Percentiles rank a stretch among this genome's conserved stretches.
phyloP scores from a whole-genome alignment of 208 protist genomes.

The Plasmodiophora brassicae region DNA sequence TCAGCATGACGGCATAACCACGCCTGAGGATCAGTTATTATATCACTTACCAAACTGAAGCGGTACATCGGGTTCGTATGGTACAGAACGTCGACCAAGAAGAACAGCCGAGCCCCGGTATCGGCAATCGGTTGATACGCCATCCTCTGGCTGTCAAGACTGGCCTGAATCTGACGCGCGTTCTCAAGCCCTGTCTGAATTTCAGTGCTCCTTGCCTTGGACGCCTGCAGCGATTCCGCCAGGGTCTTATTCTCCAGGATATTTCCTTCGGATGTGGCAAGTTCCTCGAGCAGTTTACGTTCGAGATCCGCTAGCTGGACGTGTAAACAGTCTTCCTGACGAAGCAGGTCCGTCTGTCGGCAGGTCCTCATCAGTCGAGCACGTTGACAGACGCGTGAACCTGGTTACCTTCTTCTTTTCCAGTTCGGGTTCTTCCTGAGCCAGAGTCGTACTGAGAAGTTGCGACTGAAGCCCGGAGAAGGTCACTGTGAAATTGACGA shows the following conservation, averaged over 20 bases:
- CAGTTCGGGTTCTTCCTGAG: slow-evolving; percentile 91
- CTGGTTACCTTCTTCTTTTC: slow-evolving; percentile 89
- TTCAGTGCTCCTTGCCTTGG: slow-evolving; percentile 82
- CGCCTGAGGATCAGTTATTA: too few species aligned
- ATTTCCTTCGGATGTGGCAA: slow-evolving; percentile 83
- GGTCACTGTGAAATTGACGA: slow-evolving; percentile 93
- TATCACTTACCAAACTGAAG: slow-evolving; percentile 75
- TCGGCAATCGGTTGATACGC: slow-evolving; percentile 85
- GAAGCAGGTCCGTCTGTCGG: slow-evolving; percentile 74
- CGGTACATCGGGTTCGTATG: slow-evolving; percentile 93
- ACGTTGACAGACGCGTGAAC: too few species aligned
- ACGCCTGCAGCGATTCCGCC: slow-evolving; percentile 70
- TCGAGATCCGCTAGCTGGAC: slow-evolving; percentile 82
- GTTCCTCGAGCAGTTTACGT: slow-evolving; percentile 77
- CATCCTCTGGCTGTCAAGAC: slow-evolving; percentile 84
- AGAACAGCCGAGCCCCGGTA: slow-evolving; percentile 79
- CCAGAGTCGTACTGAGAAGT: slow-evolving; percentile 87
- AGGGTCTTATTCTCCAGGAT: slow-evolving; percentile 88
- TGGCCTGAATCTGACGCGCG: slow-evolving; percentile 74
- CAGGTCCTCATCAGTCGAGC: too few species aligned
- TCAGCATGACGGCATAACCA: too few species aligned
- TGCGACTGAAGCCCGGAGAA: slow-evolving; percentile 90
- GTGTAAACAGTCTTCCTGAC: slow-evolving; percentile 90
- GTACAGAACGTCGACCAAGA: slow-evolving; percentile 77
- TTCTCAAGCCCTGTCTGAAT: slow-evolving; percentile 76